Base-by-base conservation (phyloP, 768 basidiomycete genomes). In the Serendipita sp. region DNA sequence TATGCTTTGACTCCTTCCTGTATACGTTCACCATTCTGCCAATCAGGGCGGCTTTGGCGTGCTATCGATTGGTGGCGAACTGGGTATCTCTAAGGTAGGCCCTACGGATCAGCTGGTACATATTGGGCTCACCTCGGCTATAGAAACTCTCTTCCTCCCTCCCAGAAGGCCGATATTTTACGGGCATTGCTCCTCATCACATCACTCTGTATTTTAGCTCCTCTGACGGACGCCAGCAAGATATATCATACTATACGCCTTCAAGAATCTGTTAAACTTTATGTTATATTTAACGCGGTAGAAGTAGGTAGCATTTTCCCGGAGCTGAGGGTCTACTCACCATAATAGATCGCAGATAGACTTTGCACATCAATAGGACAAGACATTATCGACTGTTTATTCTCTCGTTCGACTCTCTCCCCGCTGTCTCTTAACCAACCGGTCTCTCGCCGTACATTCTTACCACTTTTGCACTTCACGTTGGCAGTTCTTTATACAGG, bases 21-120 rank as follows among this genome's bases (percentile, higher is more conserved):
- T 96, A 98, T 74, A 94, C 91, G 0, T 97, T 99, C 76, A 99
- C 96, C 16, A 90, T 99, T 69, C 83, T 96, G 8, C 96, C 96
- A 8, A 91, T 99, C 64, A 88, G 95, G 3, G 88, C 84, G 70
- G 67, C 77, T 11, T 74, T 91, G 44, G 91, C 88, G 2, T 71
- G 80, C 63, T 77, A 79, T 69, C 79, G 83, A 46, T 79, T 85
- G 58, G 64, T 82, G 23, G 66, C 73, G 60, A 83, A 83, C 70
- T 65, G 65, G 48, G 15, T 55, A 29, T 52, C 27, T 33, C 48
- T 63, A 40, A 2, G 2, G 27, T 63, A 44, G 2, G 3, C 13
- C 34, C 8, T n/a, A n/a, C 33, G 29, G 80, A 29, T 71, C 84
- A 65, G 76, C 78, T 44, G 75, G 74, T 66, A 77, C 80, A 33